Base-by-base conservation (phyloP, 192 early-diverging fungal species). In the Linnemannia schmuckeri region DNA sequence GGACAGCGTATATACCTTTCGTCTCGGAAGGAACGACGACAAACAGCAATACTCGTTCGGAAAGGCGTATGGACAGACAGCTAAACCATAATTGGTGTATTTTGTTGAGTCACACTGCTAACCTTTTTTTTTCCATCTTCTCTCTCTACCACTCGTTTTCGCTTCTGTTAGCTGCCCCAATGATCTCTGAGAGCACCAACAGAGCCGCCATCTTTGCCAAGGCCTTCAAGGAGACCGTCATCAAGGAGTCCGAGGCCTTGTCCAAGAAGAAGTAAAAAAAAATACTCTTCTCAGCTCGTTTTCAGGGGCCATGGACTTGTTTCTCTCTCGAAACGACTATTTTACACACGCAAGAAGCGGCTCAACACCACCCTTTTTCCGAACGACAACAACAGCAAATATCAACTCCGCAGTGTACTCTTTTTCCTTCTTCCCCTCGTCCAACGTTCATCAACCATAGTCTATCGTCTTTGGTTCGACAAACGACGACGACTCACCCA, bases 221-320 rank as follows among this genome's bases (percentile, higher is more conserved):
- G 75, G 84, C 84, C n/a, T 86, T 86, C 84, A 86, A 86, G 79
- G 84, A 86, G 84, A 86, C 84, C 12, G 41, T 86, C 70, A 77
- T 81, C 79, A 86, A 86, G 79, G 84, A 86, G 79, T 86, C 84
- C 18, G 84, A 86, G 79, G 80, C 80, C 73, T 18, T 86, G 38
- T 42, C 84, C 57, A 86, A 86, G 84, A 86, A 71, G 63, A 86
- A 86, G 79, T 81, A 86, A 80, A 47, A 40, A 18, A 57, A 86
- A 80, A 47, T 6, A 7, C 49, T 57, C 57, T 54, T 24, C 12
- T 35, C 24, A 20, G 3, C 49, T 70, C 12, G 70, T 37, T 70
- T 70, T 46, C 42, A 40, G 52, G 44, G 4, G 49, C 22, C 24
- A 42, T 6, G 30, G 30, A 66, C 61, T 13, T 27, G 2, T 33